Percentiles rank a stretch among this genome's conserved stretches.
These are phyloP conservation scores for Allium fistulosum DNA, from an alignment of 106 monocot genomes.

Conservation along the genomic window DNA sequence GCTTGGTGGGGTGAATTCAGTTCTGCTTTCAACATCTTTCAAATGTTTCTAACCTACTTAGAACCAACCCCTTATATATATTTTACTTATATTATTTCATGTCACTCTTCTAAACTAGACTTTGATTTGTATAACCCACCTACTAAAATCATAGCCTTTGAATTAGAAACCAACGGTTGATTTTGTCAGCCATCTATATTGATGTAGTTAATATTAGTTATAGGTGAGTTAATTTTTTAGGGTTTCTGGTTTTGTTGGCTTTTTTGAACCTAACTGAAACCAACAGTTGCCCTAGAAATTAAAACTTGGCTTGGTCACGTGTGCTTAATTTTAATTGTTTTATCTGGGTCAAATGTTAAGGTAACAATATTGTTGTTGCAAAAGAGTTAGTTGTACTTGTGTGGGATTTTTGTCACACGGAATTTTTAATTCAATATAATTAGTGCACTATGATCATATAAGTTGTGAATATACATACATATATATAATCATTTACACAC, in stretches of 20 bases:
- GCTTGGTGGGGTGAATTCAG: constrained; percentile 65
- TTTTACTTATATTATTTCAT: neutral
- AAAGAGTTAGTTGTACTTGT: neutral
- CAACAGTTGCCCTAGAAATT: constrained; percentile 28
- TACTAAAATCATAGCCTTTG: neutral
- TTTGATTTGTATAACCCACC: constrained; percentile 7
- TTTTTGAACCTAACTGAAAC: constrained; percentile 34
- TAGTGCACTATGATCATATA: neutral
- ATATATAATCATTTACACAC: neutral
- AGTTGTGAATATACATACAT: neutral
- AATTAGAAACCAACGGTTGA: neutral
- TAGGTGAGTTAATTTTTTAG: constrained; percentile 3
- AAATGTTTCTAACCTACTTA: constrained; percentile 74
- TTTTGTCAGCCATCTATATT: neutral
- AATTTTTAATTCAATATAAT: neutral
- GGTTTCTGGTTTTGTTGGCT: constrained; percentile 19
- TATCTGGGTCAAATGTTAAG: constrained; percentile 11
- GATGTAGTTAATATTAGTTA: neutral
- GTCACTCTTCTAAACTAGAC: neutral
- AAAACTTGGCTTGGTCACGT: constrained; percentile 6
- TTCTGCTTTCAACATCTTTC: constrained; percentile 64
- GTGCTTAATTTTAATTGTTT: constrained; percentile 7
- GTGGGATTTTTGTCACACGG: neutral
- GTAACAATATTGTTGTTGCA: neutral
- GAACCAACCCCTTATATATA: constrained; percentile 36